Percentiles rank a stretch among this genome's conserved stretches.
Conservation (phyloP, 2,329 filamentous ascomycete species). For the Raffaelea albimanens region DNA sequence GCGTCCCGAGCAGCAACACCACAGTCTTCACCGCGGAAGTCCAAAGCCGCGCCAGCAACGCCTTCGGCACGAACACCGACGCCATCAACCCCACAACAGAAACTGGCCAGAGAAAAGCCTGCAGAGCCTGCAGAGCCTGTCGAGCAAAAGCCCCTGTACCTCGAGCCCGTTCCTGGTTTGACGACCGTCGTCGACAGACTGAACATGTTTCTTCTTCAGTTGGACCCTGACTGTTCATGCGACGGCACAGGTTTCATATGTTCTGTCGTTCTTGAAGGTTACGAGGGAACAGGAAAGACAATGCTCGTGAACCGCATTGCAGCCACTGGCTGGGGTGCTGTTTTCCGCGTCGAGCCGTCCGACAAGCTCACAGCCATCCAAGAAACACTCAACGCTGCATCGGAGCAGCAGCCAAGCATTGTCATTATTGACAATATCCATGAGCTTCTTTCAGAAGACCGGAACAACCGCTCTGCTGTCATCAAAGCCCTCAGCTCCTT, state of each 20-base stretch:
- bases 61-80: conserved; percentile 10
- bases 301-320: conserved; percentile 61
- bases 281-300: conserved; percentile 77
- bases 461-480: conserved; percentile 38
- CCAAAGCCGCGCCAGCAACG: too few species aligned
- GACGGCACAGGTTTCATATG: conserved; percentile 20
- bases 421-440: conserved; percentile 74
- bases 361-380: conserved; percentile 52
- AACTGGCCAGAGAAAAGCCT: too few species aligned
- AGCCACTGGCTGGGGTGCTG: conserved; percentile 58
- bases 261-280: conserved; percentile 68
- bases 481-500: conserved; percentile 42
- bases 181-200: too few species aligned
- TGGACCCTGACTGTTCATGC: conserved; percentile 10
- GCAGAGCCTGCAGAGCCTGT: too few species aligned
- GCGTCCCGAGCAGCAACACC: conserved; percentile 9
- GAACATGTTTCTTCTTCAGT: conserved; percentile 14
- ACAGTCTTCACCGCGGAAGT: too few species aligned
- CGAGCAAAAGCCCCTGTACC: too few species aligned
- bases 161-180: too few species aligned
- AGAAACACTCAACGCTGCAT: conserved; percentile 61
- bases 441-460: conserved; percentile 53
- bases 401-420: conserved; percentile 61
- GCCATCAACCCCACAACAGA: neutral
- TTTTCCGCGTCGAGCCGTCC: conserved; percentile 49